phyloP scores from a whole-genome alignment of 345 rosid species.

The Eucalyptus urophylla region DNA sequence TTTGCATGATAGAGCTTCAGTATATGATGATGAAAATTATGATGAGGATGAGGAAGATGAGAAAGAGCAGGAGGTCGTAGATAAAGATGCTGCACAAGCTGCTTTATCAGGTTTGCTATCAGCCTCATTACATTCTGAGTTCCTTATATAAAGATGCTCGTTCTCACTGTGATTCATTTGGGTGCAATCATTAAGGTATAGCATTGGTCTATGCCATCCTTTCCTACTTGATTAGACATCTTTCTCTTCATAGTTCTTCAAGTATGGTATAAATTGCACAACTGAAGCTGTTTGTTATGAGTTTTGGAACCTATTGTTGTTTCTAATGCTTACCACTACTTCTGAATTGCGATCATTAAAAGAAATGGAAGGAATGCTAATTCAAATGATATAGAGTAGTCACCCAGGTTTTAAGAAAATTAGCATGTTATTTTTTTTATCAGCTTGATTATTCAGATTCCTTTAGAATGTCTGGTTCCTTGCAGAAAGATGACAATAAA shows the following conservation, averaged over 20 bases:
- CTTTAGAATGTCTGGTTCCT: neutral
- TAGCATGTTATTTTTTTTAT: neutral
- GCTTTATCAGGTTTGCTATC: constrained; percentile 28
- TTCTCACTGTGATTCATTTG: neutral
- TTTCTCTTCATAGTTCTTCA: neutral
- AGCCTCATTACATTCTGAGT: neutral
- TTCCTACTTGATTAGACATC: neutral
- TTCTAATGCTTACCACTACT: neutral
- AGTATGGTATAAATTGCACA: neutral
- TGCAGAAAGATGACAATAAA: neutral
- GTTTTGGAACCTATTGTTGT: neutral
- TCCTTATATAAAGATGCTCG: neutral
- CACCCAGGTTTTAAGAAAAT: neutral
- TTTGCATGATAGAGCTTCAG: constrained; percentile 30
- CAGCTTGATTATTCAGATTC: neutral
- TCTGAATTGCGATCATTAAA: neutral
- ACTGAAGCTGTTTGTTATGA: neutral
- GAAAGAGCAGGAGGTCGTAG: constrained; percentile 29
- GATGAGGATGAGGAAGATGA: constrained; percentile 84
- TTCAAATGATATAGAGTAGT: neutral
- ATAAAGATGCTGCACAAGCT: constrained; percentile 27
- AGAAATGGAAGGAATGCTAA: neutral
- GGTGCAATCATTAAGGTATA: neutral
- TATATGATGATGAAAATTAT: constrained; percentile 85
- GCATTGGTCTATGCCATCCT: neutral